Conservation (phyloP, 176 grass and related monocot species). For the Bromus sterilis region DNA sequence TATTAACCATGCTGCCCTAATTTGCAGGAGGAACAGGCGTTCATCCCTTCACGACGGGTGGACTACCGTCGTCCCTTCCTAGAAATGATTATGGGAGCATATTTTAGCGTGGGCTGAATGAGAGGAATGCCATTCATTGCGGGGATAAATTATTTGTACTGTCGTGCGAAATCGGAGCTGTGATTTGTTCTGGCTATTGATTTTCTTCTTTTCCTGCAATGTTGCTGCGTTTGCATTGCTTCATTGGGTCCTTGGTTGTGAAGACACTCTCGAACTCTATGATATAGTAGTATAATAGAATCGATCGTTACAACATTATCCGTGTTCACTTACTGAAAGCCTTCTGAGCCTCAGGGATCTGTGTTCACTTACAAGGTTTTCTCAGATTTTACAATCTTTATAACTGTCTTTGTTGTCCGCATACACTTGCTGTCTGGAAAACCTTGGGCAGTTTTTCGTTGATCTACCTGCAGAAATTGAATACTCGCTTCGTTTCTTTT, state of each 20-base stretch:
- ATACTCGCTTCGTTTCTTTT: too few species aligned
- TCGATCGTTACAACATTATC: constrained; percentile 19
- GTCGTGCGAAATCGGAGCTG: constrained; percentile 12
- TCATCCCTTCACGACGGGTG: constrained; percentile 38
- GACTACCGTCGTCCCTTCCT: constrained; percentile 27
- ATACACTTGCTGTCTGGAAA: not conserved
- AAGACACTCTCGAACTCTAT: not conserved
- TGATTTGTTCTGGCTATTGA: constrained; percentile 6
- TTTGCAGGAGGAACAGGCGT: constrained; percentile 35
- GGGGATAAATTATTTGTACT: constrained; percentile 30
- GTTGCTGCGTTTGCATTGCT: constrained; percentile 16
- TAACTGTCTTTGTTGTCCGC: not conserved
- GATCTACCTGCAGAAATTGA: not conserved
- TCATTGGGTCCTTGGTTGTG: not conserved
- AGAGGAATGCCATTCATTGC: constrained; percentile 42
- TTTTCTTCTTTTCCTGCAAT: constrained; percentile 27
- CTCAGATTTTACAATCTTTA: not conserved
- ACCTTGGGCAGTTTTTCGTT: not conserved
- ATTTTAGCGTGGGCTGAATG: not conserved
- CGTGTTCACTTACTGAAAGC: not conserved
- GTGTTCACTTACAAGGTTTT: not conserved
- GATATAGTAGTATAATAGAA: constrained; percentile 35
- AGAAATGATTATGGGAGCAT: constrained; percentile 69
- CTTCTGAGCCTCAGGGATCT: not conserved
- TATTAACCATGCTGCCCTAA: not conserved